These are phyloP conservation scores for Ophiostoma montium DNA, from an alignment of 2,329 filamentous ascomycete species.

Conservation along the genomic window DNA sequence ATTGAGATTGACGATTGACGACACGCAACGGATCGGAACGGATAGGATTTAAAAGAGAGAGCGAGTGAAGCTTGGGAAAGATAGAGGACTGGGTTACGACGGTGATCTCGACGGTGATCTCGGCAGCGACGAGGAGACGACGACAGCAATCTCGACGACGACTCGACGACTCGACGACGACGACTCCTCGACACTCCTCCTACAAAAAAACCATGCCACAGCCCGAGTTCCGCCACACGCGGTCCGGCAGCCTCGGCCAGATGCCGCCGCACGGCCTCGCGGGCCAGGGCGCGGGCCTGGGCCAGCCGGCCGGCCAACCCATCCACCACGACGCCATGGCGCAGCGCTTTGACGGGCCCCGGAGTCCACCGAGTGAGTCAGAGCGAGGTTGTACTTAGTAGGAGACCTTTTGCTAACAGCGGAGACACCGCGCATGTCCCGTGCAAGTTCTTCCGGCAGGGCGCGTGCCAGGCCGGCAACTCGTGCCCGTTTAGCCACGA, in stretches of 20 bases:
- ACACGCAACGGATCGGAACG: no score
- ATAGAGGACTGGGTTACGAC: no score
- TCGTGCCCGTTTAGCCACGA: constrained; percentile 96
- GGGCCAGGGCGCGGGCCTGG: neutral
- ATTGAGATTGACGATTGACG: no score
- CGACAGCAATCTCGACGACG: no score
- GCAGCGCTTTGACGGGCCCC: constrained; percentile 41
- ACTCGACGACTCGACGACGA: no score
- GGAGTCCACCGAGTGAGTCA: constrained; percentile 51
- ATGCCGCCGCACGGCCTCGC: neutral
- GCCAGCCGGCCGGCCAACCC: neutral
- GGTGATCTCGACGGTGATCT: no score
- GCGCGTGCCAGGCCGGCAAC: constrained; percentile 87
- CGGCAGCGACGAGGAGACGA: no score
- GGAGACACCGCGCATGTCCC: constrained; percentile 91
- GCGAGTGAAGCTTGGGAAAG: no score
- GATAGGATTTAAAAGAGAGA: no score
- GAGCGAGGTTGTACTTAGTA: no score
- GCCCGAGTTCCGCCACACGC: constrained; percentile 6
- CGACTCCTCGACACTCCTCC: no score
- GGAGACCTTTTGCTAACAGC: neutral
- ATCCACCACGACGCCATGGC: constrained; percentile 14
- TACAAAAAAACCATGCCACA: neutral
- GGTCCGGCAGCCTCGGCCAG: constrained; percentile 6
- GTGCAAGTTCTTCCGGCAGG: constrained; percentile 98